Percentiles rank a stretch among this genome's conserved stretches.
Conservation (phyloP, 805 yeast species). For the Priceomyces castillae region DNA sequence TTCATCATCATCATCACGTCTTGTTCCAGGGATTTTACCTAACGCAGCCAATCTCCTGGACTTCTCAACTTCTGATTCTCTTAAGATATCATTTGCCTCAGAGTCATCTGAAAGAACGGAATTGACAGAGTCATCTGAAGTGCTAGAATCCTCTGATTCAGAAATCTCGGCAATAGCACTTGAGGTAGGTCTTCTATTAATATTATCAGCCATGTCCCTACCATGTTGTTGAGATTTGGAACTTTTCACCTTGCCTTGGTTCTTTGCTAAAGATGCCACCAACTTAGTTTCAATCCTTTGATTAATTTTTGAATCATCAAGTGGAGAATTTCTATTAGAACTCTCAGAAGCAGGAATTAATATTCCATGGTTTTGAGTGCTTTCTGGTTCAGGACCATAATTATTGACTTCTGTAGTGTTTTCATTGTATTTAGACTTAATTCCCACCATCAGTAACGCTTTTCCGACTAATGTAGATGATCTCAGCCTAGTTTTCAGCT, state of each 20-base stretch:
- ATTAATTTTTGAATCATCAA: slow-evolving; percentile 13
- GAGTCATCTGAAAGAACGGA: slow-evolving; percentile 17
- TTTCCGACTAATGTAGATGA: slow-evolving; percentile 41
- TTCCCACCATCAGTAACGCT: slow-evolving; percentile 56
- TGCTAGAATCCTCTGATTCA: neutral
- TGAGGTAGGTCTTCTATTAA: too few relatives aligned
- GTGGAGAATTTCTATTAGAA: slow-evolving; percentile 9
- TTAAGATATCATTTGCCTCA: slow-evolving; percentile 13
- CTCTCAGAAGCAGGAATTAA: slow-evolving; percentile 13
- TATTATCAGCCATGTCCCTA: too few relatives aligned
- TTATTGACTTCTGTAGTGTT: neutral
- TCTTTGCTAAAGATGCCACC: slow-evolving; percentile 11
- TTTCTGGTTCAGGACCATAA: slow-evolving; percentile 11
- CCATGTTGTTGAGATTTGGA: neutral
- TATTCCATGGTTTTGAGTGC: slow-evolving; percentile 8
- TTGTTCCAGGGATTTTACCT: slow-evolving; percentile 40
- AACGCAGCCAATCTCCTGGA: slow-evolving; percentile 59
- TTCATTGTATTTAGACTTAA: slow-evolving; percentile 23
- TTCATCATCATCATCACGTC: slow-evolving; percentile 50
- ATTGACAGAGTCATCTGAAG: slow-evolving; percentile 12
- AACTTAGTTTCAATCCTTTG: slow-evolving; percentile 17
- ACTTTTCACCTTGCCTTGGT: neutral
- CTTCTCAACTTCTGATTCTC: slow-evolving; percentile 67
- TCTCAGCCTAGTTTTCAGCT: slow-evolving; percentile 28
- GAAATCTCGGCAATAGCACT: slow-evolving; percentile 5